Evolutionary conservation across 176 grass and related monocot genomes (phyloP).

Genomic region (Calamus simplicifolius): DNA sequence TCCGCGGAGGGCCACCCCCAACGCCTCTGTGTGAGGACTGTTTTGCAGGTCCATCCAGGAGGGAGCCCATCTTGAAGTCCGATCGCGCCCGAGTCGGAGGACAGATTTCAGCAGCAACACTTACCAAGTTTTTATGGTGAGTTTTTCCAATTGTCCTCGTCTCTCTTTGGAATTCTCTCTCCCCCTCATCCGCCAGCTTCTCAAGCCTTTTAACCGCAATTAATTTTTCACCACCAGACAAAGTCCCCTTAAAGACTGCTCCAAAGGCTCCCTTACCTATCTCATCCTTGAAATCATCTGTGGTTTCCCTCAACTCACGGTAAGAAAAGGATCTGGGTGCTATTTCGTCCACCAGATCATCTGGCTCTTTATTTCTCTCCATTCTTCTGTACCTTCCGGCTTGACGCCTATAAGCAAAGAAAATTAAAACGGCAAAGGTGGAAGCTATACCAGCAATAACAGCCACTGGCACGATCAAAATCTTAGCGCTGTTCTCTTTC

Average conservation of each 20-base stretch:
- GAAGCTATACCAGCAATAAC: no score
- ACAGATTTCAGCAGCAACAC: no score
- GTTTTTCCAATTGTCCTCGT: constrained; percentile 34
- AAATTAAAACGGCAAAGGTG: no score
- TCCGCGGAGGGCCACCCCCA: no score
- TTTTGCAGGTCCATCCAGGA: no score
- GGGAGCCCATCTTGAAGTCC: no score
- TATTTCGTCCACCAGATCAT: not conserved
- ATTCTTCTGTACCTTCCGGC: no score
- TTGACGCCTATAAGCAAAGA: no score
- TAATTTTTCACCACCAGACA: constrained; percentile 1
- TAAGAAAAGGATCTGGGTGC: constrained; percentile 19
- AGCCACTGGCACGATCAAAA: no score
- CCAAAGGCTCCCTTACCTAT: constrained; percentile 33
- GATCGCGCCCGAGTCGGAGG: no score
- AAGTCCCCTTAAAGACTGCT: constrained; percentile 23
- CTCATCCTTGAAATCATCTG: constrained; percentile 21
- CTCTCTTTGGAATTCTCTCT: constrained; percentile 33
- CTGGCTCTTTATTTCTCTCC: not conserved
- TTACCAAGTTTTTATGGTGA: constrained; percentile 47
- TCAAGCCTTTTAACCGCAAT: constrained; percentile 45
- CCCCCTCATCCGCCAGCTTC: constrained; percentile 31
- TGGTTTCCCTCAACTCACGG: constrained; percentile 16
- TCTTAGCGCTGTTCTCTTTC: no score
- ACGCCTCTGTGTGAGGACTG: no score